These are phyloP conservation scores for Cercospora sojina DNA, from an alignment of 2,329 filamentous ascomycete species.

Conservation along the genomic window DNA sequence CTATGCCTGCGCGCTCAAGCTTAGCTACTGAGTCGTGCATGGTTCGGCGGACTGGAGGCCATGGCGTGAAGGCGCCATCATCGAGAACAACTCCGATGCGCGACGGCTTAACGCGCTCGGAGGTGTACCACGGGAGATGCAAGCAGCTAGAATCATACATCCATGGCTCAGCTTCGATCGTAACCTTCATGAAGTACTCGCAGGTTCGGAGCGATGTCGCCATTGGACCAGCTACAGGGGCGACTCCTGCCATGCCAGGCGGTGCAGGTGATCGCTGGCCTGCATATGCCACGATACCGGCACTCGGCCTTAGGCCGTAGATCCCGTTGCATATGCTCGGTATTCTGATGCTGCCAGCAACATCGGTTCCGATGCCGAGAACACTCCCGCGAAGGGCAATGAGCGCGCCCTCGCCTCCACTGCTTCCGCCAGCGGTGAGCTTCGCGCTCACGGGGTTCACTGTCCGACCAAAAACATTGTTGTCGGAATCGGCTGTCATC, in stretches of 20 bases:
- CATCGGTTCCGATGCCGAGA: conserved; percentile 63
- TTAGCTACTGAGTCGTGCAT: conserved; percentile 43
- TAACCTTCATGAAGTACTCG: conserved; percentile 27
- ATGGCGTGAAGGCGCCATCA: conserved; percentile 50
- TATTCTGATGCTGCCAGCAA: conserved; percentile 67
- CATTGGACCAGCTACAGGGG: conserved; percentile 30
- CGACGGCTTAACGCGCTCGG: conserved; percentile 1
- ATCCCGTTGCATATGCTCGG: conserved; percentile 70
- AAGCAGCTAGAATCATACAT: conserved; percentile 41
- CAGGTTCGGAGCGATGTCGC: conserved; percentile 28
- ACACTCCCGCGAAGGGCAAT: conserved; percentile 59
- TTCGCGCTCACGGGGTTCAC: conserved; percentile 63
- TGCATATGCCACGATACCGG: conserved; percentile 31
- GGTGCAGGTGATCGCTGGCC: conserved; percentile 39
- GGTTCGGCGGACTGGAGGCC: conserved; percentile 51
- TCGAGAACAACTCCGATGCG: conserved; percentile 51
- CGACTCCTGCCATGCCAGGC: conserved; percentile 34
- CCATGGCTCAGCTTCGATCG: conserved; percentile 41
- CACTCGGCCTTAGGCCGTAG: conserved; percentile 27
- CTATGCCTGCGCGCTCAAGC: conserved; percentile 43
- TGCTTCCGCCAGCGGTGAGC: conserved; percentile 63
- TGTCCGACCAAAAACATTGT: conserved; percentile 45
- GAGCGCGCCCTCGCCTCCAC: conserved; percentile 64
- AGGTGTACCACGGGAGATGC: conserved; percentile 42
- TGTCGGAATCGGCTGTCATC: conserved; percentile 31